Percentiles rank a stretch among this genome's conserved stretches.
Conservation (phyloP, 441 rosid genomes). For the Arabidopsis lyrata region DNA sequence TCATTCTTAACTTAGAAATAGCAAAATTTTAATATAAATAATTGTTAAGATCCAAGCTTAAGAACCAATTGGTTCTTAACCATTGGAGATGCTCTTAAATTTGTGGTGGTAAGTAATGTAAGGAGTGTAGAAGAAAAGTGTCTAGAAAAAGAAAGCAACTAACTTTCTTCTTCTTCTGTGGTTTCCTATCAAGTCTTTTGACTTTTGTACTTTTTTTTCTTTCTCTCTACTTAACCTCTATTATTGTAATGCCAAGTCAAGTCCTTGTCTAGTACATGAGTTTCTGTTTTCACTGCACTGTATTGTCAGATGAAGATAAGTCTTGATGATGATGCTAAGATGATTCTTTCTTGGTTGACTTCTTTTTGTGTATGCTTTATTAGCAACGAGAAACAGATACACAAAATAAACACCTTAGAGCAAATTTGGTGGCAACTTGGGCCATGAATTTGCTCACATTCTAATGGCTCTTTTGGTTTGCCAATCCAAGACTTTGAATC, state of each 20-base stretch:
- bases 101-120: constrained; percentile 35
- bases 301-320: not conserved
- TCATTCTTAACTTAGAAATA: no score
- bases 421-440: not conserved
- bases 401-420: not conserved
- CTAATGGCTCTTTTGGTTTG: no score
- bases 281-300: constrained; percentile 8
- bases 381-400: constrained; percentile 15
- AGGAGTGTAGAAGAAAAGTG: constrained; percentile 26
- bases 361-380: not conserved
- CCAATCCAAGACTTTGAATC: no score
- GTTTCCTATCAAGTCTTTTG: constrained; percentile 25
- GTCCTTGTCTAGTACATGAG: not conserved
- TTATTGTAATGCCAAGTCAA: constrained; percentile 12
- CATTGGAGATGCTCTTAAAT: no score
- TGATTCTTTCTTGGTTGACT: constrained; percentile 5
- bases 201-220: constrained; percentile 33
- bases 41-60: no score
- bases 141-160: not conserved
- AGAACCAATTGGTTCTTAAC: no score
- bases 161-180: constrained; percentile 26
- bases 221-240: constrained; percentile 1
- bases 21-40: no score
- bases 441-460: no score
- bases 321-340: constrained; percentile 7